Evolutionary conservation across 345 rosid species (phyloP), one percentile per base, ranked within the genome.

Genomic region (Bruguiera sexangula): DNA sequence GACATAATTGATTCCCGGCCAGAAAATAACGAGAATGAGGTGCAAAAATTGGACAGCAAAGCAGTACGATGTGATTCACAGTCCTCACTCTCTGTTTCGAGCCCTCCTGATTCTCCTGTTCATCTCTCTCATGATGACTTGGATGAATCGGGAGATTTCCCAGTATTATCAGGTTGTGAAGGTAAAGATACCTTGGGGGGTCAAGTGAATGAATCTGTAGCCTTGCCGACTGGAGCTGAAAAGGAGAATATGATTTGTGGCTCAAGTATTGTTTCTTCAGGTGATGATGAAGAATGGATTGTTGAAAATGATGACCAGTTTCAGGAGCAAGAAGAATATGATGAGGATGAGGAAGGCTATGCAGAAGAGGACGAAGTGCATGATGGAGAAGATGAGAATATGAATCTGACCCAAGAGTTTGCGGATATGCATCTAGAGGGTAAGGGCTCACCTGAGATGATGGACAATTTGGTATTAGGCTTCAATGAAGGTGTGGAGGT

Each of bases 241-340:
- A 82, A 76, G 66, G 88, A 76, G 69, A 83, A 83, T 82, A 61
- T 78, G 80, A 69, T 74, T 73, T 67, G 73, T 76, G 80, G 81
- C 57, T 66, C 91, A 29, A 73, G 85, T 77, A 80, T 88, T 39
- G 69, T 81, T n/a, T 90, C 89, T 66, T 78, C 83, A 31, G 84
- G 85, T 66, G 98, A 92, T 39, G 97, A 90, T 73, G 96, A 86
- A 72, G 98, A 95, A 71, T 96, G 99, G 99, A 67, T 85, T 65
- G 56, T 79, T 82, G 91, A 86, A 67, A 82, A 82, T 72, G 83
- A 82, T 63, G 89, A 84, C 55, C 83, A 68, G 46, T 63, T 90
- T 76, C 97, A 82, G 82, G 96, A 90, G 80, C 99, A 87, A 81
- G 96, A 90, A 84, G 98, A 87, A 83, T 96, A 92, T 69, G 95